A percentile compares a stretch with the other conserved stretches of the same genome.
Conservation (phyloP, 805 yeast genomes). For the Ogataea haglerorum region DNA sequence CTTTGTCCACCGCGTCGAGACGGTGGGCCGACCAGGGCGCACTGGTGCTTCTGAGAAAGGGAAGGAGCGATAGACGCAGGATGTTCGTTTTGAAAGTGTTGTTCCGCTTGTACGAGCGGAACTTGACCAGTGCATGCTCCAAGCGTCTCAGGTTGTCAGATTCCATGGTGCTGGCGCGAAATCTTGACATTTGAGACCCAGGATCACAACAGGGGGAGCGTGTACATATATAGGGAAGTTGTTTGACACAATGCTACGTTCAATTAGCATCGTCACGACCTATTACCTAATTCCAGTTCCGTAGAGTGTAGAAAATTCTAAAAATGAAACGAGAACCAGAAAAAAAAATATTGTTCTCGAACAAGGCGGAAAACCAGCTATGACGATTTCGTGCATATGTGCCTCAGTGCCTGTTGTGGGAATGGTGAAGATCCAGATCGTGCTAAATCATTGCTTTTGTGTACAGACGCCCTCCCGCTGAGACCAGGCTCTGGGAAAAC, state of each 20-base stretch:
- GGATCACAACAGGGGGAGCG: background rate
- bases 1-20: background rate
- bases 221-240: background rate
- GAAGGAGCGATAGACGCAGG: conserved; percentile 44
- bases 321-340: background rate
- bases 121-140: conserved; percentile 43
- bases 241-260: conserved; percentile 5
- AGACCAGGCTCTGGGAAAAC: conserved; percentile 12
- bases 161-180: conserved; percentile 1
- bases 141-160: conserved; percentile 19
- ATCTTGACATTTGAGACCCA: conserved; percentile 1
- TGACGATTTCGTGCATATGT: background rate
- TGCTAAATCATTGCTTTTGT: background rate
- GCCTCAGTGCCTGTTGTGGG: background rate
- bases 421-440: conserved; percentile 3
- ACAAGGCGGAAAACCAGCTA: background rate
- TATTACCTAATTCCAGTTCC: conserved; percentile 4
- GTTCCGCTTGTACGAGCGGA: conserved; percentile 35
- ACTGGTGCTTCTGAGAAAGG: conserved; percentile 35
- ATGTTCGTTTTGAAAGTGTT: conserved; percentile 43
- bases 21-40: conserved; percentile 10
- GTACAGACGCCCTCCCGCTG: conserved; percentile 7
- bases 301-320: background rate
- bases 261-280: conserved; percentile 5
- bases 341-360: background rate